Conservation (phyloP, 164 flowering plant species). For the Nelumbo lutea region DNA sequence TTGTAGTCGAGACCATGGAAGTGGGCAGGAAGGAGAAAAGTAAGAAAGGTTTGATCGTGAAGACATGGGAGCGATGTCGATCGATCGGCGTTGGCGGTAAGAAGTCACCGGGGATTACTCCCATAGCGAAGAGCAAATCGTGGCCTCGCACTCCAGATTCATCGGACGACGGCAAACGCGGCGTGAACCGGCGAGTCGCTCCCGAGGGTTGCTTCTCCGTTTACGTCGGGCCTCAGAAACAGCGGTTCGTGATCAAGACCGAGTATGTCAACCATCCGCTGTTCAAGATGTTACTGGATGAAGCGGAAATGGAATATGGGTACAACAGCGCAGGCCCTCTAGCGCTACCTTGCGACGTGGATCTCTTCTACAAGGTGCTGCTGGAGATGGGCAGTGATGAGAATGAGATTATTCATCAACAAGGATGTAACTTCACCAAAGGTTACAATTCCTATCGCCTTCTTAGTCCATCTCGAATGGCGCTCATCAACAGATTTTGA, state of each 20-base stretch:
- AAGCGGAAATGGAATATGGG: conserved; percentile 59
- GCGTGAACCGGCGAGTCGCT: conserved; percentile 15
- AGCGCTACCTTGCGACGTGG: conserved; percentile 49
- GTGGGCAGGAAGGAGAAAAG: conserved; percentile 22
- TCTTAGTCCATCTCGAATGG: conserved; percentile 35
- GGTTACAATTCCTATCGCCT: conserved; percentile 22
- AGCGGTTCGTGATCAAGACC: conserved; percentile 46
- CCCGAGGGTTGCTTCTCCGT: conserved; percentile 58
- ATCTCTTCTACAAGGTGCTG: conserved; percentile 39
- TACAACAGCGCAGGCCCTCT: conserved; percentile 43
- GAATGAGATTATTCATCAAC: neutral
- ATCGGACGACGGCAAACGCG: neutral
- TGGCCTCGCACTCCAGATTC: conserved; percentile 27
- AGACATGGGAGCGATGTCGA: conserved; percentile 56
- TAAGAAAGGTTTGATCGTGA: conserved; percentile 34
- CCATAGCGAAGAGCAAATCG: conserved; percentile 39
- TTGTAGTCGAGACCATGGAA: conserved; percentile 16
- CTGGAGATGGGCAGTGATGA: conserved; percentile 39
- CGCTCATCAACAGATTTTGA: conserved; percentile 18
- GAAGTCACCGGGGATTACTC: conserved; percentile 1
- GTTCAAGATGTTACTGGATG: conserved; percentile 51
- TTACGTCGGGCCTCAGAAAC: conserved; percentile 48
- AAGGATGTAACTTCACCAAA: conserved; percentile 22
- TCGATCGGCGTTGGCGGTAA: conserved; percentile 28
- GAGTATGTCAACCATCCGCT: conserved; percentile 52